Conservation (phyloP, 2,329 filamentous ascomycete species). For the Colletotrichum theobromicola region DNA sequence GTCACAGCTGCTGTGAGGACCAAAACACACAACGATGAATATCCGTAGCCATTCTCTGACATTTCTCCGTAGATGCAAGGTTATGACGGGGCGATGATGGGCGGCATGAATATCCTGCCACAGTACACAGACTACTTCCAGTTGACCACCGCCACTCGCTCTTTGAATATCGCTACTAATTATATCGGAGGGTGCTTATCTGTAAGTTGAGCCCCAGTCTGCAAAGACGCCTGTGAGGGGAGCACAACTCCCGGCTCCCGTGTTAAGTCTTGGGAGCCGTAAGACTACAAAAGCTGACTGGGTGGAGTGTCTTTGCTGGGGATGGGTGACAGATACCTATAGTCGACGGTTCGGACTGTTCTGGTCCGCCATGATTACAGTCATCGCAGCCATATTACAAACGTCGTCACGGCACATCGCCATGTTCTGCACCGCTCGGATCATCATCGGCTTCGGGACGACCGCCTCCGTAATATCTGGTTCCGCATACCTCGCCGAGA, state of each 20-base stretch:
- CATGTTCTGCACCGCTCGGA: background rate
- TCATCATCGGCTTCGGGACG: background rate
- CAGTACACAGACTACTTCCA: background rate
- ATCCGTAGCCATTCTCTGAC: background rate
- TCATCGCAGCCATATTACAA: background rate
- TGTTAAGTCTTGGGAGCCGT: background rate
- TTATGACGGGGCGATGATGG: conserved; percentile 3
- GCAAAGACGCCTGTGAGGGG: background rate
- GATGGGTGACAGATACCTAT: background rate
- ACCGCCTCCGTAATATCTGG: background rate
- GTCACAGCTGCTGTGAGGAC: background rate
- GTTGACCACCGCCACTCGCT: background rate
- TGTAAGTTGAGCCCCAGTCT: background rate
- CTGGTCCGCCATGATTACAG: background rate
- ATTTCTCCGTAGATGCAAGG: background rate
- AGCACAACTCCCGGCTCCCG: background rate
- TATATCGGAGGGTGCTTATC: background rate
- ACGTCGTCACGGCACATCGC: background rate
- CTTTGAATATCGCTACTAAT: conserved; percentile 3
- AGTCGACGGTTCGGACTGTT: background rate
- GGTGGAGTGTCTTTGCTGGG: background rate
- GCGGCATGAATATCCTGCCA: conserved; percentile 4
- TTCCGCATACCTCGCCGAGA: background rate
- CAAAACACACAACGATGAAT: background rate
- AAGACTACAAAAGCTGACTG: background rate